These are phyloP conservation scores for Aspergillus novofumigatus DNA, from an alignment of 2,329 filamentous ascomycete genomes.

Conservation along the genomic window DNA sequence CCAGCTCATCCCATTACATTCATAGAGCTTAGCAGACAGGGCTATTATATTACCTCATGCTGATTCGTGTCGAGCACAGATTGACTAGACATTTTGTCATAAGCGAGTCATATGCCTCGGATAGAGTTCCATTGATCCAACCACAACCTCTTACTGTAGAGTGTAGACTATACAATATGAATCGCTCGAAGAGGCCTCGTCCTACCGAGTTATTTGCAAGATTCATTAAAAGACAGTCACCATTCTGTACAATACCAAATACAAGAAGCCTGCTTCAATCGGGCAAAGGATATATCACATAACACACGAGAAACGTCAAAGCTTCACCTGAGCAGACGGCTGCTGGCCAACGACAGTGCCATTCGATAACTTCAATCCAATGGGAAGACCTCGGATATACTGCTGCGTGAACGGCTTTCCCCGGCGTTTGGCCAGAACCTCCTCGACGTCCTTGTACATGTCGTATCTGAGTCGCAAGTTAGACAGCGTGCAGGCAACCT, in stretches of 20 bases:
- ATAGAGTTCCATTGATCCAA: too few species aligned
- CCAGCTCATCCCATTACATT: too few species aligned
- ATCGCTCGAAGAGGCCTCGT: too few species aligned
- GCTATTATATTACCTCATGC: too few species aligned
- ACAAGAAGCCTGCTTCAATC: not conserved
- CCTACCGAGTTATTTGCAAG: too few species aligned
- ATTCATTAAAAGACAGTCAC: too few species aligned
- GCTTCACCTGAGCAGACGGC: not conserved
- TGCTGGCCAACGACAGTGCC: not conserved
- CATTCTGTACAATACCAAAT: not conserved
- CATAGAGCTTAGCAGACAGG: too few species aligned
- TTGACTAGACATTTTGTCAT: too few species aligned
- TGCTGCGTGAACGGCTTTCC: conserved; percentile 3
- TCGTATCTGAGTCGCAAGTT: conserved; percentile 45
- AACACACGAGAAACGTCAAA: not conserved
- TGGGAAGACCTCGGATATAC: not conserved
- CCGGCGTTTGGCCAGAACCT: conserved; percentile 38
- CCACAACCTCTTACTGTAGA: too few species aligned
- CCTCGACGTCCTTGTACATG: conserved; percentile 55
- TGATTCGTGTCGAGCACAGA: too few species aligned
- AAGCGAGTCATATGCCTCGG: too few species aligned
- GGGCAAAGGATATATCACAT: not conserved
- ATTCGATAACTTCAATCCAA: not conserved
- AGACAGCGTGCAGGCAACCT: not conserved
- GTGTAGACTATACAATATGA: too few species aligned